These are phyloP conservation scores for Xylariales sp. DNA, from an alignment of 2,329 filamentous ascomycete species.

Conservation along the genomic window DNA sequence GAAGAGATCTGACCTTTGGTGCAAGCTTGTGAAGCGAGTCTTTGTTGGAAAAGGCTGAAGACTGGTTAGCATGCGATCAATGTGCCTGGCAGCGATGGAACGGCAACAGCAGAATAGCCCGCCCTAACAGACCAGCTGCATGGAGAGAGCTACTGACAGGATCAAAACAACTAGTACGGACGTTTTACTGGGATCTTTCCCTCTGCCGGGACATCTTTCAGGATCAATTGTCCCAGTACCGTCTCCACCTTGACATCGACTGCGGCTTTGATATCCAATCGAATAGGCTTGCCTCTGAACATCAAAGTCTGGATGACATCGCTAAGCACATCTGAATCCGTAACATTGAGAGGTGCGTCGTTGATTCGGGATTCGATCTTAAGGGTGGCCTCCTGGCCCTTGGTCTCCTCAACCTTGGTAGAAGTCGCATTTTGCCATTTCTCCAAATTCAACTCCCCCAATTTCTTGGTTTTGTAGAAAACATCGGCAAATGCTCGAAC, in stretches of 20 bases:
- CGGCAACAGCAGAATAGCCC: slow-evolving; percentile 12
- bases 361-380: slow-evolving; percentile 72
- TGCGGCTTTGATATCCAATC: slow-evolving; percentile 68
- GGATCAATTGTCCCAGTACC: slow-evolving; percentile 71
- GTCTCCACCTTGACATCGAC: slow-evolving; percentile 83
- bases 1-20: slow-evolving; percentile 67
- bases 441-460: slow-evolving; percentile 73
- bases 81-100: slow-evolving; percentile 16
- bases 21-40: slow-evolving; percentile 42
- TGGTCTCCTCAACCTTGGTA: slow-evolving; percentile 56
- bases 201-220: slow-evolving; percentile 80
- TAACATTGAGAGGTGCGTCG: slow-evolving; percentile 77
- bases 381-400: slow-evolving; percentile 57
- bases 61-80: slow-evolving; percentile 29
- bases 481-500: slow-evolving; percentile 77
- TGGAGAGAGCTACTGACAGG: slow-evolving; percentile 32
- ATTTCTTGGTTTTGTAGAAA: slow-evolving; percentile 69
- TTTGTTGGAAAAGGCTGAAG: slow-evolving; percentile 53
- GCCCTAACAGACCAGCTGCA: slow-evolving; percentile 18
- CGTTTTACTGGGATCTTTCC: slow-evolving; percentile 88
- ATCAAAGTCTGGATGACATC: slow-evolving; percentile 77
- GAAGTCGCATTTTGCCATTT: slow-evolving; percentile 86
- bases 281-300: slow-evolving; percentile 66
- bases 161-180: slow-evolving; percentile 62
- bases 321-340: slow-evolving; percentile 72